Evolutionary conservation across 2,329 filamentous ascomycete species (phyloP).

Genomic region (Phyllosticta citribraziliensis): DNA sequence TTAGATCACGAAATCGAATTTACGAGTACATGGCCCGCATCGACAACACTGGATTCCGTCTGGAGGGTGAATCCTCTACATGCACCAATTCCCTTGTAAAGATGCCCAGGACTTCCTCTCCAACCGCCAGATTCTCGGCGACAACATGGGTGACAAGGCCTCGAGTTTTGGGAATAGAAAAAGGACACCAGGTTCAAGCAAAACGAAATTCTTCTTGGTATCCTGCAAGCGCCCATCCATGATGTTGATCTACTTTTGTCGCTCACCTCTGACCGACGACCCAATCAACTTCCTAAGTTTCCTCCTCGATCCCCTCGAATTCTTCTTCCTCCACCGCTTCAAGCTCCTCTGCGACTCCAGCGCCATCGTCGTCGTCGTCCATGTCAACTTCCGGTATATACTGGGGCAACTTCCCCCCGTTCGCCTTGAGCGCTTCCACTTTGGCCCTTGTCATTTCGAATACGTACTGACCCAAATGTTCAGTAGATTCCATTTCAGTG

Average conservation of each 20-base stretch:
- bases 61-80: too few relatives aligned
- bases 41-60: too few relatives aligned
- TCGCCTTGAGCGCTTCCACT: conserved; percentile 46
- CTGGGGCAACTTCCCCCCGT: conserved; percentile 23
- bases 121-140: too few relatives aligned
- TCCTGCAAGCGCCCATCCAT: neutral
- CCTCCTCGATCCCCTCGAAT: conserved; percentile 42
- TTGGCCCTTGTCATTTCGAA: conserved; percentile 85
- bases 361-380: conserved; percentile 25
- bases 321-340: conserved; percentile 10
- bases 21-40: too few relatives aligned
- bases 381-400: conserved; percentile 22
- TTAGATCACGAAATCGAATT: too few relatives aligned
- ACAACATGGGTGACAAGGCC: too few relatives aligned
- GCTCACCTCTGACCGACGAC: neutral
- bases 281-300: neutral
- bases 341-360: conserved; percentile 22
- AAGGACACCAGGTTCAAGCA: neutral
- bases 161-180: too few relatives aligned
- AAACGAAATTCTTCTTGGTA: neutral
- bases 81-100: too few relatives aligned
- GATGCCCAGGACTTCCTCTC: too few relatives aligned
- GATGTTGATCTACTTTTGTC: neutral
- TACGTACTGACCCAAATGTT: conserved; percentile 93
- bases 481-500: conserved; percentile 76